A percentile compares a stretch with the other conserved stretches of the same genome.
Evolutionary conservation across 2,329 filamentous ascomycete genomes (phyloP).

Genomic region (Blastomyces percursus): DNA sequence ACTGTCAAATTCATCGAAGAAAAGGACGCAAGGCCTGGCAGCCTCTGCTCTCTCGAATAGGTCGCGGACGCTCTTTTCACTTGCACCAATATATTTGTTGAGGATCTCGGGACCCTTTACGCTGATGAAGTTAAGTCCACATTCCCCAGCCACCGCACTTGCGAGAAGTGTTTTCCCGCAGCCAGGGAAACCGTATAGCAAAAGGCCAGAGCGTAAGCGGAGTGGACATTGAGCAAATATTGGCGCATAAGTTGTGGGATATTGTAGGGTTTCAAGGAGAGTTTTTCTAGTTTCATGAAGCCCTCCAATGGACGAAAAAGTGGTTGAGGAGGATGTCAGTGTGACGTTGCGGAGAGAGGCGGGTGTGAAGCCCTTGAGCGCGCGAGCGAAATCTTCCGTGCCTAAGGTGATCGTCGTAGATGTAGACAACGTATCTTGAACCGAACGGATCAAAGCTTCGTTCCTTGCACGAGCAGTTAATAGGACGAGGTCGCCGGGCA

Average conservation of each 20-base stretch:
- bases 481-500: slow-evolving; percentile 85
- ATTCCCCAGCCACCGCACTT: slow-evolving; percentile 94
- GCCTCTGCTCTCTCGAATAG: slow-evolving; percentile 81
- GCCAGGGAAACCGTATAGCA: slow-evolving; percentile 89
- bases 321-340: slow-evolving; percentile 82
- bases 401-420: slow-evolving; percentile 53
- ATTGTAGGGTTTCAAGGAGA: slow-evolving; percentile 89
- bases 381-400: slow-evolving; percentile 67
- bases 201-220: slow-evolving; percentile 80
- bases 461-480: slow-evolving; percentile 80
- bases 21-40: slow-evolving; percentile 84
- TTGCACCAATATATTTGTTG: slow-evolving; percentile 98
- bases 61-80: slow-evolving; percentile 90
- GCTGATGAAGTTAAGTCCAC: slow-evolving; percentile 94
- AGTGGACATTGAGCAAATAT: slow-evolving; percentile 95
- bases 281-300: slow-evolving; percentile 75
- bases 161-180: slow-evolving; percentile 95
- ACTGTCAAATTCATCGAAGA: slow-evolving; percentile 98
- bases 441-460: slow-evolving; percentile 79
- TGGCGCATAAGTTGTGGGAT: slow-evolving; percentile 93
- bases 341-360: slow-evolving; percentile 91
- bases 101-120: slow-evolving; percentile 97
- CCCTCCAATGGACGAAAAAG: slow-evolving; percentile 85
- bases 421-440: slow-evolving; percentile 43
- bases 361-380: slow-evolving; percentile 85